Conservation (phyloP, 768 basidiomycete species). For the Leccinum ochraceum region DNA sequence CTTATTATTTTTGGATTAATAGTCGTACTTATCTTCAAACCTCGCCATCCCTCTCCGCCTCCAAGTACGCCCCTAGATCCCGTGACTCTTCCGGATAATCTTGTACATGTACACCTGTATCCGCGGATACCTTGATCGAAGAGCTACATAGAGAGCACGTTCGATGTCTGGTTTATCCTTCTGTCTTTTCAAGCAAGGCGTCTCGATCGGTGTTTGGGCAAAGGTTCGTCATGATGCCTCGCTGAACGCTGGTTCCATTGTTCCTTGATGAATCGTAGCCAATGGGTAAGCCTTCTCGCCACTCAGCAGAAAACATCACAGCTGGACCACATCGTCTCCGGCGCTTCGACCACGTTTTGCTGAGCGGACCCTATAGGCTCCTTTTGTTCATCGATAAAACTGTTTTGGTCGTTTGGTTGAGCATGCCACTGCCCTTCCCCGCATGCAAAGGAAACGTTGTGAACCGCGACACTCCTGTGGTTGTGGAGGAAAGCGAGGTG, state of each 20-base stretch:
- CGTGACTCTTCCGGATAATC: constrained; percentile 25
- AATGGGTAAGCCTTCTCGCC: constrained; percentile 13
- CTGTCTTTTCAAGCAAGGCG: constrained; percentile 7
- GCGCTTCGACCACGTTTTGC: constrained; percentile 14
- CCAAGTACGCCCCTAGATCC: constrained; percentile 31
- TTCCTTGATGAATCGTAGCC: constrained; percentile 12
- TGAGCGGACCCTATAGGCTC: constrained; percentile 6
- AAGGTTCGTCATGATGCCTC: constrained; percentile 21
- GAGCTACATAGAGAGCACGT: constrained; percentile 18
- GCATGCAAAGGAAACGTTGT: not conserved
- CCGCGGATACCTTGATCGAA: constrained; percentile 34
- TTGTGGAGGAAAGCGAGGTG: constrained; percentile 5
- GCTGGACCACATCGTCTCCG: constrained; percentile 2
- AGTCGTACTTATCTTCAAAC: constrained; percentile 91
- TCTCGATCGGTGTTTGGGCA: constrained; percentile 4
- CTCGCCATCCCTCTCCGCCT: constrained; percentile 53
- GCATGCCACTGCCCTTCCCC: constrained; percentile 3
- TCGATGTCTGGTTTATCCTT: constrained; percentile 8
- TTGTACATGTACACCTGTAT: constrained; percentile 34
- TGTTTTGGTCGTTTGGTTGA: constrained; percentile 14
- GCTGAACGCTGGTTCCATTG: constrained; percentile 1
- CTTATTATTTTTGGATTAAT: constrained; percentile 88
- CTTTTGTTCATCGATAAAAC: constrained; percentile 22
- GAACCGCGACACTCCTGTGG: not conserved
- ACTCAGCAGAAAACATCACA: not conserved